Evolutionary conservation across 805 yeast species (phyloP).

Genomic region (Schwanniomyces pseudopolymorphus): DNA sequence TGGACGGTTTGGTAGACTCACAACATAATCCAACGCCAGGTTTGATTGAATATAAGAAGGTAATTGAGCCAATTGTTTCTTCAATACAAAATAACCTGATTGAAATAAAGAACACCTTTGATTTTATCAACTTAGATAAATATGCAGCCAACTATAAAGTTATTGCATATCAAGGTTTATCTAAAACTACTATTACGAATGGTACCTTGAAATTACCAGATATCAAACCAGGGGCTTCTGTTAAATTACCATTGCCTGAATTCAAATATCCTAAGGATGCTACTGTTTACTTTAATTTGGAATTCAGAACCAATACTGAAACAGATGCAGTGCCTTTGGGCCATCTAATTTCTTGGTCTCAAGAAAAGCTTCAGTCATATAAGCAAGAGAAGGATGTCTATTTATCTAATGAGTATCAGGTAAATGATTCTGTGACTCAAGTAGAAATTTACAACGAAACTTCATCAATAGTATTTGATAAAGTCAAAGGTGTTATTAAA

Average conservation of each 20-base stretch:
- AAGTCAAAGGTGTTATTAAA: constrained; percentile 9
- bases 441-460: neutral
- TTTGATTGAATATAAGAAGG: constrained; percentile 27
- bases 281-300: constrained; percentile 6
- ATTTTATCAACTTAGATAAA: constrained; percentile 15
- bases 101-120: constrained; percentile 15
- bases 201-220: constrained; percentile 6
- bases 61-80: constrained; percentile 28
- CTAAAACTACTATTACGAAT: constrained; percentile 4
- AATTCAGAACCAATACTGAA: constrained; percentile 7
- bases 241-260: constrained; percentile 4
- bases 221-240: constrained; percentile 4
- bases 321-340: constrained; percentile 11
- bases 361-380: constrained; percentile 7
- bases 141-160: constrained; percentile 4
- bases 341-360: constrained; percentile 25
- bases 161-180: constrained; percentile 7
- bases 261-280: constrained; percentile 2
- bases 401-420: neutral
- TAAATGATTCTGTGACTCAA: neutral
- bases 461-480: constrained; percentile 5
- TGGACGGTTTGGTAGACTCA: constrained; percentile 34
- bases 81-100: constrained; percentile 7
- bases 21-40: constrained; percentile 35
- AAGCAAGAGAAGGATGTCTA: neutral